These are phyloP conservation scores for Lactarius evosmus DNA, from an alignment of 768 basidiomycete genomes.

Conservation along the genomic window DNA sequence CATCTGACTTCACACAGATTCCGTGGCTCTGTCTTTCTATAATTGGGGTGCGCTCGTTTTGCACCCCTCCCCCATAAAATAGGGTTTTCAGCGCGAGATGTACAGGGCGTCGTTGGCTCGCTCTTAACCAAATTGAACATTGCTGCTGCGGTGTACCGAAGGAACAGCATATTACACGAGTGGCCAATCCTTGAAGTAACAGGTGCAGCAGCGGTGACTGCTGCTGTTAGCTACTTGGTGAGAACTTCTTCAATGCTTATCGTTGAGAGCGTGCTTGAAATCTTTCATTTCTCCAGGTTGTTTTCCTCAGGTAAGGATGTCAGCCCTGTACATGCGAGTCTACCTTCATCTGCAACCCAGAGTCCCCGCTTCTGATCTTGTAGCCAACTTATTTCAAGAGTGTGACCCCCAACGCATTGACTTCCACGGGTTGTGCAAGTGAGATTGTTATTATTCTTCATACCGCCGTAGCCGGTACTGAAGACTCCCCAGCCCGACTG, in stretches of 20 bases:
- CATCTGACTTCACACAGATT: constrained; percentile 41
- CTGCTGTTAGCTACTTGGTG: constrained; percentile 68
- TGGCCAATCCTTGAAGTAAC: constrained; percentile 68
- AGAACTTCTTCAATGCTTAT: background rate
- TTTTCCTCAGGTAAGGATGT: constrained; percentile 53
- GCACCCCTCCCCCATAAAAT: background rate
- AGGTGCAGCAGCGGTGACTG: constrained; percentile 59
- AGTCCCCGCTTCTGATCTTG: constrained; percentile 75
- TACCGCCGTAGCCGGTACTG: background rate
- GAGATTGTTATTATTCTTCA: constrained; percentile 30
- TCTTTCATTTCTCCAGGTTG: constrained; percentile 44
- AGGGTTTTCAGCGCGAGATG: constrained; percentile 9
- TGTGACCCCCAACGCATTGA: constrained; percentile 66
- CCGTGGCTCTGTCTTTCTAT: constrained; percentile 68
- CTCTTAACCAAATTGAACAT: constrained; percentile 65
- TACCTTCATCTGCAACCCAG: constrained; percentile 33
- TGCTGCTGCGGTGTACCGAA: constrained; percentile 57
- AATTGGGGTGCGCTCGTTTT: constrained; percentile 47
- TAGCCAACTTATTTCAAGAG: constrained; percentile 80
- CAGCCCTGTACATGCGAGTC: background rate
- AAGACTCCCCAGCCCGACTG: constrained; percentile 48
- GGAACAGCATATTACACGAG: constrained; percentile 50
- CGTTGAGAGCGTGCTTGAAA: background rate
- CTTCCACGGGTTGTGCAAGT: constrained; percentile 82
- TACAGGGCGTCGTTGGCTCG: constrained; percentile 62